Evolutionary conservation across 441 rosid species (phyloP), one percentile per base, ranked within the genome.

Genomic region (Rhodomyrtus psidioides): DNA sequence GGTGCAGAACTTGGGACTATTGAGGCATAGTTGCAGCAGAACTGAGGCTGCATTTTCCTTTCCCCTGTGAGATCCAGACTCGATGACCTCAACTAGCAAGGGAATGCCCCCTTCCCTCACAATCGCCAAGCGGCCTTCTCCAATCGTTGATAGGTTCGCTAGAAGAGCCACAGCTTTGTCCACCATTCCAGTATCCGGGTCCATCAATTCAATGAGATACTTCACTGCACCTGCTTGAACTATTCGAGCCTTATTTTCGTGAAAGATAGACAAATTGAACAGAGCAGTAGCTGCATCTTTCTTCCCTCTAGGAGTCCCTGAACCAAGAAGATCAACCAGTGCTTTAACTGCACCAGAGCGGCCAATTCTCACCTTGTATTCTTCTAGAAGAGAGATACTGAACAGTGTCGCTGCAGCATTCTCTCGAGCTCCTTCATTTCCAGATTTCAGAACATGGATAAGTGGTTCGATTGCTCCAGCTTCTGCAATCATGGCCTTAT

Each of bases 141-240:
- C 93, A 42, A 94, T 91, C 34, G 96, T 93, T 6, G 98, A 94
- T 86, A 97, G 90, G 92, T 95, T 96, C 12, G 98, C 92, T 84
- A 97, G 98, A 90, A 97, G 94, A 85, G 98, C 98, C 85, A 93
- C 94, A 51, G 99, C 93, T 93, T 97, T 97, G 90, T 97, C 98
- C 86, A 91, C 95, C 99, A 97, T 97, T 87, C 93, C 96, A 51
- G 89, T 86, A 34, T 86, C 86, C 6, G 98, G 96, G 75, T 95
- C 96, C 90, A 97, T 86, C 90, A 97, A 87, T 88, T 92, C 91
- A 46, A 97, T 94, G 85, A 97, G 97, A 91, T 91, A 90, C 90
- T 90, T 96, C 57, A 96, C 95, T 3, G 96, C 97, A 84, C 98
- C 98, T n/a, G 98, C 97, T 91, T 95, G 98, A 87, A 97, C 94